Percentiles rank a stretch among this genome's conserved stretches.
These are phyloP conservation scores for Pythium pyrilobum DNA, from an alignment of 352 stramenopile species.

Conservation along the genomic window DNA sequence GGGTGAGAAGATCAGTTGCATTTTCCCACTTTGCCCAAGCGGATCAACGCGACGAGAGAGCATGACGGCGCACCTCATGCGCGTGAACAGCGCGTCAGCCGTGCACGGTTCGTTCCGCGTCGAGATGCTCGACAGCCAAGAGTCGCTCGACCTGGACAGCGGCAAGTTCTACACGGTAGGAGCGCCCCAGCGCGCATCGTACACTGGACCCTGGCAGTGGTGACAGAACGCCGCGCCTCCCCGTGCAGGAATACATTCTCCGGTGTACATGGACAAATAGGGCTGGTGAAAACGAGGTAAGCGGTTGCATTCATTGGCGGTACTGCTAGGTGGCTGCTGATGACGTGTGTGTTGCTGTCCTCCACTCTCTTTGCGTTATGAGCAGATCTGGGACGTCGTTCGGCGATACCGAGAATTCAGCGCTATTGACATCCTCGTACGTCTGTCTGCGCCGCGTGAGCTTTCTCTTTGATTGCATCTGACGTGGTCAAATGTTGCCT, in stretches of 20 bases:
- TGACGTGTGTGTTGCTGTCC: not conserved
- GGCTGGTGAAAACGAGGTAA: conserved; percentile 13
- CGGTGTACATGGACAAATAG: conserved; percentile 60
- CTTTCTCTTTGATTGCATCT: not conserved
- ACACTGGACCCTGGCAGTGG: not conserved
- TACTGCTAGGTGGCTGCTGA: too few species aligned
- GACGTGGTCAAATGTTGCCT: not conserved
- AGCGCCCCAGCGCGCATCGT: not conserved
- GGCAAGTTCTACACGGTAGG: conserved; percentile 83
- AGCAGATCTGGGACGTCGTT: conserved; percentile 76
- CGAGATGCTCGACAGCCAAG: conserved; percentile 70
- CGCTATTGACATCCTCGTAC: conserved; percentile 79
- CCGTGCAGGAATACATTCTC: conserved; percentile 80
- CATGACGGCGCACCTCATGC: conserved; percentile 14
- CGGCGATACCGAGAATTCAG: conserved; percentile 84
- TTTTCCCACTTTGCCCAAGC: too few species aligned
- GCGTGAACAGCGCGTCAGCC: conserved; percentile 15
- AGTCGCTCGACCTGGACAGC: conserved; percentile 80
- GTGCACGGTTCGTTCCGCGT: conserved; percentile 61
- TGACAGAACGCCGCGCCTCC: too few species aligned
- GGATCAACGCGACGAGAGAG: not conserved
- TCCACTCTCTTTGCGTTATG: too few species aligned
- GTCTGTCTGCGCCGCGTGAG: not conserved
- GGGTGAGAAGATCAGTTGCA: too few species aligned
- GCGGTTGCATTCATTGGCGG: not conserved